Base-by-base conservation (phyloP, 2,329 filamentous ascomycete species). In the Diaporthe velutina region DNA sequence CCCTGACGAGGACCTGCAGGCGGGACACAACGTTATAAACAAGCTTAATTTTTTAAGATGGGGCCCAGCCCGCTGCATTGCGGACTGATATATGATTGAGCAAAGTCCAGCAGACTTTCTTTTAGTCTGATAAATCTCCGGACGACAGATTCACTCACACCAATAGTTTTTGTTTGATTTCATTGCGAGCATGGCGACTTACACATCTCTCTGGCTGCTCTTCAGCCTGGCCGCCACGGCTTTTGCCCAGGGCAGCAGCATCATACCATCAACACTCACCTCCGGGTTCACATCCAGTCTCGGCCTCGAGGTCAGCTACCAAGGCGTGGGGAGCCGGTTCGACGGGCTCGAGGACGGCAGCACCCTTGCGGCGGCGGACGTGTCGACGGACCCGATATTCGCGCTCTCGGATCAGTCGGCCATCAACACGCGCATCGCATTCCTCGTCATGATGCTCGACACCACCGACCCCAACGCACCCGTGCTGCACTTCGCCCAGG, bases 11-110 rank as follows among this genome's bases (percentile, higher is more conserved):
- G 45, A 4, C 3, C 45, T 52, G 45, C 64, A 67, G 15, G 28
- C 30, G 45, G 64, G 13, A 67, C 15, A 19, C 13, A 54, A 54
- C 33, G 64, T 68, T 54, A 68, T 68, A 38, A 54, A 54, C 48
- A 68, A 54, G 64, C 64, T 68, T 68, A 68, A 68, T 54, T 68
- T 68, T 67, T 68, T 68, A 40, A 40, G 48, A 67, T 67, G 64
- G 61, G 22, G 33, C 57, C 55, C 35, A 28, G 12, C 10, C 35
- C 55, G 19, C 19, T 3, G 33, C 2, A 15, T 6, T 40, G 57
- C 13, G 52, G 22, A 10, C 3, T n/a, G 13, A 25, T 52, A 28
- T 52, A 52, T 52, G 30, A 52, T 67, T 2, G 45, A 40, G 17
- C 12, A 17, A 38, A 68, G 33, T 68, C 64, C 64, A 45, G 33